Conservation (phyloP, 805 yeast species). For the Dipodascopsis uninucleata region DNA sequence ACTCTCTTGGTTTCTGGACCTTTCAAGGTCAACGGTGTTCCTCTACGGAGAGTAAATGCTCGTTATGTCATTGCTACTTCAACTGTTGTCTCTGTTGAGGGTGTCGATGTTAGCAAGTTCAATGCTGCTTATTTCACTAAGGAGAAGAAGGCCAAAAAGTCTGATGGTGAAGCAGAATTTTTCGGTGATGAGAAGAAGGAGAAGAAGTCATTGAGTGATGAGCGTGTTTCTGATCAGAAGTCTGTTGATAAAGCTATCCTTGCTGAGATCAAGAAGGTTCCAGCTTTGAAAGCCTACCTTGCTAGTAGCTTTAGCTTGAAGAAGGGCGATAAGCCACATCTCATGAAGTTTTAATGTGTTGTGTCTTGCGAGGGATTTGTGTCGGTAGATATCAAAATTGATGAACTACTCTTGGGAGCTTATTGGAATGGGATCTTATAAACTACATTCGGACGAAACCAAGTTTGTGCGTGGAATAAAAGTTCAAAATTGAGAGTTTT, state of each 20-base stretch:
- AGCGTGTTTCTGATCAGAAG: slow-evolving; percentile 97
- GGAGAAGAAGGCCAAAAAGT: slow-evolving; percentile 78
- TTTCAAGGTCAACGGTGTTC: slow-evolving; percentile 99
- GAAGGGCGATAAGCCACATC: slow-evolving; percentile 97
- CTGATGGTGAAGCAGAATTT: slow-evolving; percentile 89
- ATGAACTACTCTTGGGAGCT: too few relatives aligned
- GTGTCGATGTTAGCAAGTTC: slow-evolving; percentile 86
- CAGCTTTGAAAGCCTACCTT: slow-evolving; percentile 94
- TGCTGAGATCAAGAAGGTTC: slow-evolving; percentile 94
- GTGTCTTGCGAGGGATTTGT: slow-evolving; percentile 18
- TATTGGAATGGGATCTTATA: neutral
- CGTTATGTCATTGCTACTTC: slow-evolving; percentile 99
- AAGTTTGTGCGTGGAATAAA: too few relatives aligned
- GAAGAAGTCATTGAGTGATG: slow-evolving; percentile 81
- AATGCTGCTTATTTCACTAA: slow-evolving; percentile 93
- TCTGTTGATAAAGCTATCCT: slow-evolving; percentile 86
- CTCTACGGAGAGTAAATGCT: slow-evolving; percentile 93
- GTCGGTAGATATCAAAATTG: too few relatives aligned
- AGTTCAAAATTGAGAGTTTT: too few relatives aligned
- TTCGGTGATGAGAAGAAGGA: slow-evolving; percentile 69
- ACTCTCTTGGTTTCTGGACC: slow-evolving; percentile 97
- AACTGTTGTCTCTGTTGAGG: slow-evolving; percentile 76
- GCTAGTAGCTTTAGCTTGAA: slow-evolving; percentile 93
- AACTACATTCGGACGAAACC: too few relatives aligned
- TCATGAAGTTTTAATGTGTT: slow-evolving; percentile 96